phyloP scores from a whole-genome alignment of 2,329 filamentous ascomycete genomes.

The Pseudocercospora fuligena region DNA sequence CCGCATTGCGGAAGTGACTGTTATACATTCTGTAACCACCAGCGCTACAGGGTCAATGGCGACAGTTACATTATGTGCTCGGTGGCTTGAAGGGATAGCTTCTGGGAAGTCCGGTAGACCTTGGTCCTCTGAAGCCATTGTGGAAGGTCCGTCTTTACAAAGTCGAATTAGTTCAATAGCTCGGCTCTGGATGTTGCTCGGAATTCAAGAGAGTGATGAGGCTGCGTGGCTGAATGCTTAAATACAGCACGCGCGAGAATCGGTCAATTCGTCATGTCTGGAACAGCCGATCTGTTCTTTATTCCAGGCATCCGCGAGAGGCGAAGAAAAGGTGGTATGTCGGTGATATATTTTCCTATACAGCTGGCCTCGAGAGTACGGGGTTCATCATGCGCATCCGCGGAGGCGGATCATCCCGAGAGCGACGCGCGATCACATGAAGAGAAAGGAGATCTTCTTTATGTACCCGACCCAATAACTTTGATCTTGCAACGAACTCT shows the following conservation, averaged over 20 bases:
- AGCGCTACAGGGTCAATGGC: conserved; percentile 55
- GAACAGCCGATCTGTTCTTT: not conserved
- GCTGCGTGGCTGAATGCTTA: not conserved
- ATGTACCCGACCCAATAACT: no score
- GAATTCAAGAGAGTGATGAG: not conserved
- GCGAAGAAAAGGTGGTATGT: not conserved
- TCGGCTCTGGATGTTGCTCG: not conserved
- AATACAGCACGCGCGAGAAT: not conserved
- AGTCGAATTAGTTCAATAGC: not conserved
- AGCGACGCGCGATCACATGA: conserved; percentile 1
- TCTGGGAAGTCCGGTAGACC: conserved; percentile 1
- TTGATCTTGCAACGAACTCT: no score
- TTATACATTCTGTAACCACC: conserved; percentile 98
- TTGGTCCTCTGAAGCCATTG: not conserved
- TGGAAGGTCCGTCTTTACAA: not conserved
- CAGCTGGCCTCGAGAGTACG: conserved; percentile 7
- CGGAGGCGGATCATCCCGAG: not conserved
- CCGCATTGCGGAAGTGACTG: conserved; percentile 96
- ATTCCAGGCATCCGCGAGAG: not conserved
- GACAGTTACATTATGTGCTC: conserved; percentile 33
- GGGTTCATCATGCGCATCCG: not conserved
- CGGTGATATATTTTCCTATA: not conserved
- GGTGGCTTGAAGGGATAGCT: not conserved
- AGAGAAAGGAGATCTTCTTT: not conserved
- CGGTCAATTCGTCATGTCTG: not conserved